Evolutionary conservation across 2,329 filamentous ascomycete genomes (phyloP), one percentile per base, ranked within the genome.

Genomic region (Orbilia brochopaga): DNA sequence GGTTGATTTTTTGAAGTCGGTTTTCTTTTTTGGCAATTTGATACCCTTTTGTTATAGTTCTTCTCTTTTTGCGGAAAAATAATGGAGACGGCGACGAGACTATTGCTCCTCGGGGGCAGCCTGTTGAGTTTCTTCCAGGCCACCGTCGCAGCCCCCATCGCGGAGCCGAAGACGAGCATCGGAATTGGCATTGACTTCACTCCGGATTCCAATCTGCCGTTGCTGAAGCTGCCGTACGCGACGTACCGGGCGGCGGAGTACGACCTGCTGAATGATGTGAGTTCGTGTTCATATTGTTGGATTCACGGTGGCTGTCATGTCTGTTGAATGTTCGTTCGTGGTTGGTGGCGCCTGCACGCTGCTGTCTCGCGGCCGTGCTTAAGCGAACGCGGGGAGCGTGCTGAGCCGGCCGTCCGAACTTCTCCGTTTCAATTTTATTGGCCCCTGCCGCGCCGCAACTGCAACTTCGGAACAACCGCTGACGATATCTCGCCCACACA

Each of bases 211-310:
- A 51, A 74, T 56, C 55, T 79, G n/a, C 79, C 79, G 10, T 75
- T 75, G 17, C 54, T 79, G 57, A 78, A 74, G 2, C 50, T 79
- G 10, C 79, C 78, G 3, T 79, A 80, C 73, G 79, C 76, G 5
- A 77, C 77, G 1, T 79, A 78, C 55, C 76, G 74, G 51, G 79
- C 78, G 8, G 58, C 74, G 23, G 73, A 51, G 13, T 79, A 79
- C 63, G 77, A 79, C 58, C 51, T 75, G 2, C 59, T 76, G 46
- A 75, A 76, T 50, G 78, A 79, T 75, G 78, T 78, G 64, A 59
- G 67, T 72, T 54, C 32, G 6, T 40, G 11, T 4, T 48, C 8
- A 5, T 48, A 13, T 5, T 42, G 37, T n/a, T n/a, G n/a, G n/a
- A n/a, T n/a, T n/a, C n/a, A n/a, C n/a, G n/a, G n/a, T n/a, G n/a